phyloP scores from a whole-genome alignment of 2,329 filamentous ascomycete genomes.

The Stachybotrys echinatus region DNA sequence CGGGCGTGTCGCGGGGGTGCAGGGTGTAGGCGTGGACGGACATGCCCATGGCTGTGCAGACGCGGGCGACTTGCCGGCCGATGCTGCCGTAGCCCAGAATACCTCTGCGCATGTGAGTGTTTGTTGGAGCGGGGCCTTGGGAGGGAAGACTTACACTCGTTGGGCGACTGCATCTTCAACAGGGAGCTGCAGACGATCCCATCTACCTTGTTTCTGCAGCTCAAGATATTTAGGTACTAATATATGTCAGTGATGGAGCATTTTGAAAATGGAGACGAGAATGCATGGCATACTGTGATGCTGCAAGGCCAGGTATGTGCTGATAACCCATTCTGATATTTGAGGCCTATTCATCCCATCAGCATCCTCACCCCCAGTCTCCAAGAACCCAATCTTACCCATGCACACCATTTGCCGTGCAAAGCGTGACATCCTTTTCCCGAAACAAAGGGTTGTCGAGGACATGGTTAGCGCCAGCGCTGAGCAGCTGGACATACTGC shows the following conservation, averaged over 20 bases:
- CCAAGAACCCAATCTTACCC: constrained; percentile 27
- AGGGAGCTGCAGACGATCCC: constrained; percentile 28
- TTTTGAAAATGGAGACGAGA: not conserved
- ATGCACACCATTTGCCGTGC: constrained; percentile 53
- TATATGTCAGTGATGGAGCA: not conserved
- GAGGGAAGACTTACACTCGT: constrained; percentile 37
- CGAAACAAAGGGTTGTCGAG: constrained; percentile 40
- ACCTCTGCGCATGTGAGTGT: constrained; percentile 25
- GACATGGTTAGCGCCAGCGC: constrained; percentile 48
- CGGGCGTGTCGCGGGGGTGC: constrained; percentile 59
- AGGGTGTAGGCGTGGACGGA: constrained; percentile 72
- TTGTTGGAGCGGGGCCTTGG: not conserved
- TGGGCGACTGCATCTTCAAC: constrained; percentile 40
- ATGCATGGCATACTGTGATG: constrained; percentile 34
- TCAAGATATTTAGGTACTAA: constrained; percentile 40
- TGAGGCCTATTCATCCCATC: constrained; percentile 38
- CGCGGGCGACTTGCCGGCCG: constrained; percentile 46
- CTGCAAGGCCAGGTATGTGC: constrained; percentile 44
- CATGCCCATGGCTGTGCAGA: constrained; percentile 63
- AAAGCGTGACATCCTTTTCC: constrained; percentile 45
- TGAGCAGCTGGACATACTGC: constrained; percentile 48
- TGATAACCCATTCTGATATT: constrained; percentile 52
- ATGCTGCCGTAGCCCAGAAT: constrained; percentile 52
- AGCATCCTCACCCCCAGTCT: not conserved
- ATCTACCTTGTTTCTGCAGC: constrained; percentile 35